phyloP scores from a whole-genome alignment of 2,329 filamentous ascomycete species.

The Botrytis fragariae region DNA sequence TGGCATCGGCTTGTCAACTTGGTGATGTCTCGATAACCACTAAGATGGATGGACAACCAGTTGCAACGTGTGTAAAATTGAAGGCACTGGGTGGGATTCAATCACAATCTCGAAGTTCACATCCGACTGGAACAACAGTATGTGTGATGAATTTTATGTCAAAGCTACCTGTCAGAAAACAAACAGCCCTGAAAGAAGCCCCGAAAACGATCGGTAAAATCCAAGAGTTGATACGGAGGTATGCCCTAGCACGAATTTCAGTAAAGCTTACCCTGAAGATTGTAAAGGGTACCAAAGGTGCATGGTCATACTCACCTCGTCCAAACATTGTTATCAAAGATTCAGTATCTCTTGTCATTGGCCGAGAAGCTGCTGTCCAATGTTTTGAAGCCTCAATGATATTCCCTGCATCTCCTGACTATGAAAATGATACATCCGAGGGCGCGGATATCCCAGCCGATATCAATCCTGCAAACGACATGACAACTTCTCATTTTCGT shows the following conservation, averaged over 20 bases:
- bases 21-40: constrained; percentile 62
- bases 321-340: constrained; percentile 51
- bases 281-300: constrained; percentile 48
- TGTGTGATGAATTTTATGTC: constrained; percentile 58
- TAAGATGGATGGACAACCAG: constrained; percentile 56
- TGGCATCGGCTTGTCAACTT: constrained; percentile 63
- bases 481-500: constrained; percentile 38
- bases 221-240: constrained; percentile 59
- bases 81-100: constrained; percentile 42
- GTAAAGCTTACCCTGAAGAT: constrained; percentile 61
- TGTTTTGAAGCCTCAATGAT: constrained; percentile 45
- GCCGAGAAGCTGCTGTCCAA: constrained; percentile 52
- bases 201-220: constrained; percentile 56
- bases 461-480: not conserved
- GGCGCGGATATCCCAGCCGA: not conserved
- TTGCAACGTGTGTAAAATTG: constrained; percentile 53
- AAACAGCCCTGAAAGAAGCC: constrained; percentile 56
- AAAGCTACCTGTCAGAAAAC: constrained; percentile 60
- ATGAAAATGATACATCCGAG: not conserved
- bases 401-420: constrained; percentile 26
- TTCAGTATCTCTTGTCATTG: constrained; percentile 60
- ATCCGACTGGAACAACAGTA: constrained; percentile 68
- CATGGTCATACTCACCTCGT: constrained; percentile 63
- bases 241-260: constrained; percentile 64
- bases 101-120: constrained; percentile 43